Conservation (phyloP, 163 green algal genomes). For the Coccomyxa subellipsoidea region DNA sequence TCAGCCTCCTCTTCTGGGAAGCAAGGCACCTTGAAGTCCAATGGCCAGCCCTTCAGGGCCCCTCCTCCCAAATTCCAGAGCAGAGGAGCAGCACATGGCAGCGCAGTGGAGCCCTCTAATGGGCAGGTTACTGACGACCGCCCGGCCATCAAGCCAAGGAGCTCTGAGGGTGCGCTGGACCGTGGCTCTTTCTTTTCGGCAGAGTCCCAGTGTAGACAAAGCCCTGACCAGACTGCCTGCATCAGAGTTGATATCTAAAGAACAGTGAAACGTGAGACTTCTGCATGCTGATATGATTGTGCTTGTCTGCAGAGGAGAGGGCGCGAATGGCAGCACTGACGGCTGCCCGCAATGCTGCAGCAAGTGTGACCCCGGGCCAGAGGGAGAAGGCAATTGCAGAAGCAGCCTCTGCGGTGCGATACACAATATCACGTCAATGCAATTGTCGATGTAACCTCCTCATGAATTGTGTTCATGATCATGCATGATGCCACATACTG, state of each 20-base stretch:
- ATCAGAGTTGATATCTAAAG: too few relatives aligned
- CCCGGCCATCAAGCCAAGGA: not conserved
- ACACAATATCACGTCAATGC: not conserved
- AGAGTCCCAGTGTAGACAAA: too few relatives aligned
- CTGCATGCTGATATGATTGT: not conserved
- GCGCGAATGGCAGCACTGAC: slow-evolving; percentile 13
- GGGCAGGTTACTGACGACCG: not conserved
- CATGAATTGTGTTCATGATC: not conserved
- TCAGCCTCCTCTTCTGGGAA: not conserved
- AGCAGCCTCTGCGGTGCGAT: slow-evolving; percentile 40
- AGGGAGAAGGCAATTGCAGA: slow-evolving; percentile 55
- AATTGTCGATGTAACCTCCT: not conserved
- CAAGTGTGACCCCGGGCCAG: slow-evolving; percentile 54
- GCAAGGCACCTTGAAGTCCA: not conserved
- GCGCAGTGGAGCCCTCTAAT: not conserved
- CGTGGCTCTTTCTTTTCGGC: too few relatives aligned
- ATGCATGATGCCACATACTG: too few relatives aligned
- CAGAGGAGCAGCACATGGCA: not conserved
- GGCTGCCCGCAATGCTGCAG: slow-evolving; percentile 41
- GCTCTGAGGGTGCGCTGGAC: not conserved
- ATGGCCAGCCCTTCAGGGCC: not conserved
- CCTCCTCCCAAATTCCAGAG: not conserved
- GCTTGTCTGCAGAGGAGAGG: slow-evolving; percentile 7
- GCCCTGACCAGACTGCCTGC: too few relatives aligned
- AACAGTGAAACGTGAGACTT: too few relatives aligned